A percentile compares a stretch with the other conserved stretches of the same genome.
Conservation (phyloP, 371 early-diverging fungal genomes). For the Haplosporangium sp. region DNA sequence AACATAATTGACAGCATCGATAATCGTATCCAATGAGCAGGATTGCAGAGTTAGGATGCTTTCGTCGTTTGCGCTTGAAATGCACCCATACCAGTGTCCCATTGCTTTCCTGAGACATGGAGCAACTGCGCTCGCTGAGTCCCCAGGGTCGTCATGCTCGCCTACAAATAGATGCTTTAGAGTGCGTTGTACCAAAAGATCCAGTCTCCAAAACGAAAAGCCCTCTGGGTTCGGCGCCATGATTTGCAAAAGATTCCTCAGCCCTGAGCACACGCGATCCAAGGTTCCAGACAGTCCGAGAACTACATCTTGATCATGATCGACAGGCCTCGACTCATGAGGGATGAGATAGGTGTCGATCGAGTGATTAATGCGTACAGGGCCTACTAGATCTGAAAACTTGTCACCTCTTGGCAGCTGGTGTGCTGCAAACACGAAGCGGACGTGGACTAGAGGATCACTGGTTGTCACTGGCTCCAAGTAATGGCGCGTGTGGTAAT, state of each 20-base stretch:
- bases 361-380: constrained; percentile 5
- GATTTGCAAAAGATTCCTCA: constrained; percentile 14
- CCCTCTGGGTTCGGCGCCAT: constrained; percentile 1
- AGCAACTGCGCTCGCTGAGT: constrained; percentile 6
- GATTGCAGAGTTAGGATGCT: constrained; percentile 29
- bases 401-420: constrained; percentile 33
- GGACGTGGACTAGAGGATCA: constrained; percentile 23
- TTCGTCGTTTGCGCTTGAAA: constrained; percentile 20
- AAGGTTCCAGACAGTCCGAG: constrained; percentile 30
- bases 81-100: constrained; percentile 18
- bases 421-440: constrained; percentile 33
- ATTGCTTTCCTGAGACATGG: constrained; percentile 15
- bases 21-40: constrained; percentile 12
- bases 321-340: constrained; percentile 15
- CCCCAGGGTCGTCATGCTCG: not conserved
- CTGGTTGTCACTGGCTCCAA: constrained; percentile 7
- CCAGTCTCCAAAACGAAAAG: constrained; percentile 23
- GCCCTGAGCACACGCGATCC: constrained; percentile 14
- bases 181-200: constrained; percentile 20
- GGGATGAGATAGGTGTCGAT: constrained; percentile 47
- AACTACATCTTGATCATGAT: constrained; percentile 31
- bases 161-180: constrained; percentile 9
- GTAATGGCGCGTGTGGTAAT: constrained; percentile 23
- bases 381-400: constrained; percentile 13
- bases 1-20: constrained; percentile 14